Evolutionary conservation across 2,329 filamentous ascomycete genomes (phyloP), one percentile per base, ranked within the genome.

Genomic region (Cercospora brassicicola): DNA sequence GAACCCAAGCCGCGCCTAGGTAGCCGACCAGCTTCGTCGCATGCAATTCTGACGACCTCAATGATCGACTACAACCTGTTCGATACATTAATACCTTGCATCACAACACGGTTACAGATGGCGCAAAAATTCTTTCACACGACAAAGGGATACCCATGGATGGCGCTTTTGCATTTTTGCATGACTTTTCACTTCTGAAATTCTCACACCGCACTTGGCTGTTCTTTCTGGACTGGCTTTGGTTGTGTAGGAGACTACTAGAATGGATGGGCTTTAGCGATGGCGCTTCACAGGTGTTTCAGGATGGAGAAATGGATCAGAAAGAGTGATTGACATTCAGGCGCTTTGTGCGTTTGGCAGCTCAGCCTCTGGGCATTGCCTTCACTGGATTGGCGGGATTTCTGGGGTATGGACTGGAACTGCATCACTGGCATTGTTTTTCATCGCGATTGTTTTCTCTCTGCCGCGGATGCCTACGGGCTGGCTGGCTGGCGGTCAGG

Each of bases 161-260:
- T 48, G 59, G 48, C 51, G 60, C 65, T 45, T 60, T 67, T 56
- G 65, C 65, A 45, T 39, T 64, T 57, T 53, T 67, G 65, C 62
- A 57, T 51, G 48, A 57, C 31, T 42, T 64, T 64, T 51, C 23
- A 64, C 28, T 55, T 39, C 51, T 26, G 48, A 31, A 33, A 20
- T 23, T 39, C 48, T 45, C 33, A 26, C 48, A 57, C 53, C 53
- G 53, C 62, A 42, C 18, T 64, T 56, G 62, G 51, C 62, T 64
- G 62, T 15, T 10, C 51, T 39, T 30, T 13, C 30, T 23, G 23
- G 51, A 39, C 42, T 28, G 33, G 62, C 62, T 57, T 64, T 33
- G 30, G 33, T 39, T 36, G 30, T 42, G 31, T 28, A 53, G 4
- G 59, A 26, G 31, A 20, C 15, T 20, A 28, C 26, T 26, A 42